Conservation (phyloP, 23 red algal genomes). For the Gracilaria domingensis region DNA sequence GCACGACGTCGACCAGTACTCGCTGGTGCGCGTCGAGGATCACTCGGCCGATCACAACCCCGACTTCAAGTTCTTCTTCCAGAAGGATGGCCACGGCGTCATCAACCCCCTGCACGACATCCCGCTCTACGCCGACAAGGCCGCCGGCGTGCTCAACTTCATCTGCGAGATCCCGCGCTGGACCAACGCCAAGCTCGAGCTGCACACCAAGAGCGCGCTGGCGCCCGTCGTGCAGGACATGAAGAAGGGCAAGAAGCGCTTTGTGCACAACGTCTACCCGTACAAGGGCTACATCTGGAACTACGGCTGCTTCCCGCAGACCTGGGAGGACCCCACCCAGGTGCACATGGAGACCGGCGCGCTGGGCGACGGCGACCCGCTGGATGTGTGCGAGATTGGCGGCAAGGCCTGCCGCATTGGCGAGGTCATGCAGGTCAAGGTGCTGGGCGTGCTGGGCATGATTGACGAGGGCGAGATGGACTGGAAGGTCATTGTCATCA, state of each 20-base stretch:
- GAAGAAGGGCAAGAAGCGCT: slow-evolving; percentile 97
- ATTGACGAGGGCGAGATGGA: slow-evolving; percentile 99
- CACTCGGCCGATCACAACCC: slow-evolving; percentile 46
- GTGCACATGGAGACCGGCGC: slow-evolving; percentile 99
- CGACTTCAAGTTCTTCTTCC: slow-evolving; percentile 84
- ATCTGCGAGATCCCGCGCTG: slow-evolving; percentile 95
- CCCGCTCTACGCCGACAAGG: slow-evolving; percentile 90
- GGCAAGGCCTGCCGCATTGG: slow-evolving; percentile 76
- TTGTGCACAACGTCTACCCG: slow-evolving; percentile 97
- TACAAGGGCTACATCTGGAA: slow-evolving; percentile 99
- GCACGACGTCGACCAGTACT: slow-evolving; percentile 24
- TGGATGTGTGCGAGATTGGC: slow-evolving; percentile 98
- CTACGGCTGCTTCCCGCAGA: slow-evolving; percentile 99
- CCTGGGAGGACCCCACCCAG: slow-evolving; percentile 95
- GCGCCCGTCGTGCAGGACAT: slow-evolving; percentile 98
- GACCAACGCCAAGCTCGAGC: slow-evolving; percentile 98
- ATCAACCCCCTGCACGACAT: slow-evolving; percentile 98
- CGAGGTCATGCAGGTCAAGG: slow-evolving; percentile 96
- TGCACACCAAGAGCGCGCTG: slow-evolving; percentile 84
- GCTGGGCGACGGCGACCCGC: slow-evolving; percentile 96
- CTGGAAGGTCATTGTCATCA: slow-evolving; percentile 97
- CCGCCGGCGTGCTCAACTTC: slow-evolving; percentile 88
- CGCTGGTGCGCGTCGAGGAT: slow-evolving; percentile 46
- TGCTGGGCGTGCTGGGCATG: slow-evolving; percentile 98
- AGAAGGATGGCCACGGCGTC: slow-evolving; percentile 74